phyloP scores from a whole-genome alignment of 2,329 filamentous ascomycete genomes.

The Aureobasidium sp. region DNA sequence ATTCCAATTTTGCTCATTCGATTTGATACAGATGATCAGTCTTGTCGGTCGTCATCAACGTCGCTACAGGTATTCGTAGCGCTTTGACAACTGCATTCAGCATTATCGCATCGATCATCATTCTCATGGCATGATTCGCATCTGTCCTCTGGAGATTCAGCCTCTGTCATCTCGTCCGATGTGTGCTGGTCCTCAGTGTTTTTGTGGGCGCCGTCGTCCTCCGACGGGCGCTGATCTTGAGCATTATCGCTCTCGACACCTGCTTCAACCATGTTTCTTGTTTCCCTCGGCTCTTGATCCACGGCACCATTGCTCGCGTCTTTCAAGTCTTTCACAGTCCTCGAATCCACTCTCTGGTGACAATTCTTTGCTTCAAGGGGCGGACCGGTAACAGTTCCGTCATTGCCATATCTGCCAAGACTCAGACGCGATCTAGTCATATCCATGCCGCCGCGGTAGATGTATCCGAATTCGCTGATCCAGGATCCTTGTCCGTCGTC shows the following conservation, averaged over 20 bases:
- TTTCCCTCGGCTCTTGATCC: neutral
- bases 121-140: neutral
- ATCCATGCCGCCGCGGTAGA: neutral
- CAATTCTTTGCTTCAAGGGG: neutral
- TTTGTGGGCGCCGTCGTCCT: neutral
- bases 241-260: neutral
- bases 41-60: no score
- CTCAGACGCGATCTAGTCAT: neutral
- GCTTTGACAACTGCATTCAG: neutral
- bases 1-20: neutral
- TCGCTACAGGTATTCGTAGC: no score
- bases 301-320: no score
- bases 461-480: neutral
- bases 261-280: neutral
- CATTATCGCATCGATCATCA: neutral
- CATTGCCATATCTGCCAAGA: neutral
- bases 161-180: neutral
- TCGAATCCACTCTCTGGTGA: neutral
- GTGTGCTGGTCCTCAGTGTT: neutral
- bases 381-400: neutral
- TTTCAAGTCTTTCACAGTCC: neutral
- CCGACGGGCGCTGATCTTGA: neutral
- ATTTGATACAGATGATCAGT: no score
- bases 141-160: neutral
- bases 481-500: neutral